Percentiles rank a stretch among this genome's conserved stretches.
phyloP scores from a whole-genome alignment of 495 filamentous ascomycete genomes.

The Hyphodiscus hymeniophilus region DNA sequence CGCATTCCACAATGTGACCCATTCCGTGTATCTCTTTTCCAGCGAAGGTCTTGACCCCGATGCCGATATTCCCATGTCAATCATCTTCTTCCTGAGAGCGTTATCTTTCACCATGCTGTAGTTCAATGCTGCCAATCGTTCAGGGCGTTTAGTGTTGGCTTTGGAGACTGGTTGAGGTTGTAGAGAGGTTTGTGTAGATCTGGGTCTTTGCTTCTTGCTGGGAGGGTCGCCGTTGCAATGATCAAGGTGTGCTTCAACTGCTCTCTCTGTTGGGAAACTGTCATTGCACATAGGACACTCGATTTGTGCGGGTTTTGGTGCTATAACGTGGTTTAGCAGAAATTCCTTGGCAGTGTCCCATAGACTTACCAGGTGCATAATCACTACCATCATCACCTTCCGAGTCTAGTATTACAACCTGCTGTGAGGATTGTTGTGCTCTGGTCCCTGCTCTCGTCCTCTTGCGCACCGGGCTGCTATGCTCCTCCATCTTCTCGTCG shows the following conservation, averaged over 20 bases:
- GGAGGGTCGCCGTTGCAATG: conserved; percentile 20
- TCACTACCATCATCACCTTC: conserved; percentile 24
- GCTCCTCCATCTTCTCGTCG: conserved; percentile 34
- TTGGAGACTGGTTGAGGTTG: conserved; percentile 10
- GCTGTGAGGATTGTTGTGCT: not conserved
- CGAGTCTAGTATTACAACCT: conserved; percentile 17
- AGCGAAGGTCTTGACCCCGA: conserved; percentile 57
- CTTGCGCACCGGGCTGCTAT: conserved; percentile 30
- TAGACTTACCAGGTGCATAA: conserved; percentile 20
- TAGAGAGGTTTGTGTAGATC: not conserved
- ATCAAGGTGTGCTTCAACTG: conserved; percentile 78
- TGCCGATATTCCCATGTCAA: conserved; percentile 72
- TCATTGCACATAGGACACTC: conserved; percentile 73
- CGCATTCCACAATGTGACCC: conserved; percentile 93
- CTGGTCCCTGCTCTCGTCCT: conserved; percentile 36
- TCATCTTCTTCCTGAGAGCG: conserved; percentile 68
- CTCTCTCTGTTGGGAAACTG: conserved; percentile 59
- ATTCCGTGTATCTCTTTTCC: conserved; percentile 80
- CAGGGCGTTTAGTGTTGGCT: conserved; percentile 3
- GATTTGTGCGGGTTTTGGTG: conserved; percentile 60
- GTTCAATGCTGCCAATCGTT: conserved; percentile 57
- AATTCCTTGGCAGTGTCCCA: not conserved
- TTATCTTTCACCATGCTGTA: conserved; percentile 75
- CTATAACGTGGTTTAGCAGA: conserved; percentile 2
- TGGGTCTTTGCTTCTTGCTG: conserved; percentile 7